Evolutionary conservation across 371 early-diverging fungal genomes (phyloP).

Genomic region (Mortierella sp.): DNA sequence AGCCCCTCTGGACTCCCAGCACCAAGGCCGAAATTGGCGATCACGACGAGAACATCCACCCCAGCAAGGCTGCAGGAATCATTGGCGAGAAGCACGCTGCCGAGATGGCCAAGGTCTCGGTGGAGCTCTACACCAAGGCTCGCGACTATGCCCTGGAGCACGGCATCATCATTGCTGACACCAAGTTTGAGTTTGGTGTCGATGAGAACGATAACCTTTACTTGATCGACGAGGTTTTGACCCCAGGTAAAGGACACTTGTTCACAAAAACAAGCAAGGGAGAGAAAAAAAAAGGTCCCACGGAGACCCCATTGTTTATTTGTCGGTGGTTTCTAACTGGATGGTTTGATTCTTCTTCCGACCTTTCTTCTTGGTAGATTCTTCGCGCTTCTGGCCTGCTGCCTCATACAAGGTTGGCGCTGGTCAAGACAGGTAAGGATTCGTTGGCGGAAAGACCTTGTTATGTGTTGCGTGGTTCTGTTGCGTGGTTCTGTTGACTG

Average conservation of each 20-base stretch:
- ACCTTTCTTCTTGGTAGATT: constrained; percentile 71
- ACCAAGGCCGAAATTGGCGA: constrained; percentile 98
- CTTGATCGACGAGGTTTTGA: constrained; percentile 96
- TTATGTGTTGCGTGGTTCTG: neutral
- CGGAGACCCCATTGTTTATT: neutral
- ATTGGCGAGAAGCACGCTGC: constrained; percentile 83
- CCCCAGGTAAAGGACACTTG: constrained; percentile 77
- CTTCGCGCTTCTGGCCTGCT: constrained; percentile 97
- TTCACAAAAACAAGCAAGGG: neutral
- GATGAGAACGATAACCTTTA: constrained; percentile 84
- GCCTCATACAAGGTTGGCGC: constrained; percentile 83
- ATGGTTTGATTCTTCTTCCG: neutral
- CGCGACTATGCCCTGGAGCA: constrained; percentile 84
- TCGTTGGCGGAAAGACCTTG: neutral
- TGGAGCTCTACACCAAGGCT: constrained; percentile 80
- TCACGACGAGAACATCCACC: constrained; percentile 98
- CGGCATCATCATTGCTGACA: constrained; percentile 98
- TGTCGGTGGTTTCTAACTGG: neutral
- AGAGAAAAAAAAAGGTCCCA: neutral
- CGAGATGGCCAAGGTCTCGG: constrained; percentile 70
- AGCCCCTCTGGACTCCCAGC: constrained; percentile 95
- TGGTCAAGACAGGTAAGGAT: constrained; percentile 82
- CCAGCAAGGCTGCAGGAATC: constrained; percentile 87
- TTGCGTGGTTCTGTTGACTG: neutral
- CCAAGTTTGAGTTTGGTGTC: constrained; percentile 98